These are phyloP conservation scores for Trichoderma asperelloides DNA, from an alignment of 495 filamentous ascomycete genomes.

Conservation along the genomic window DNA sequence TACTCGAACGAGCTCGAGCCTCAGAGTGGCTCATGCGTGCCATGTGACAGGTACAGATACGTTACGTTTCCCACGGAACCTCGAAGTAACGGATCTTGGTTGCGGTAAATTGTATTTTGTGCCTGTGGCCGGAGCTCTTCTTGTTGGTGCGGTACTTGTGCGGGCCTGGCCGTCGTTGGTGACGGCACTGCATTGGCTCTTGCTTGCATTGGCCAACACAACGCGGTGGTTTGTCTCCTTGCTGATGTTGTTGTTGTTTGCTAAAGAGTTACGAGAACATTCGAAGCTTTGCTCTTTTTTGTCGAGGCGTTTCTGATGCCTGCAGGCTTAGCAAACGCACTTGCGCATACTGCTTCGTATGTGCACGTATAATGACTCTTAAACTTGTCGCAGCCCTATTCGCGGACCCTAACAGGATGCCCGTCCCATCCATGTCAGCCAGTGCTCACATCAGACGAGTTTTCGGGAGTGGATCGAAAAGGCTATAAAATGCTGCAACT, in stretches of 20 bases:
- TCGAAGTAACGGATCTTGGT: background rate
- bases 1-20: slow-evolving; percentile 7
- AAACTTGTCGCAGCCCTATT: slow-evolving; percentile 4
- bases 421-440: background rate
- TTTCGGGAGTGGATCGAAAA: background rate
- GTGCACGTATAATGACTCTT: background rate
- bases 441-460: background rate
- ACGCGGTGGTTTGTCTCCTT: too few species aligned
- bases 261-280: too few species aligned
- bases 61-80: background rate
- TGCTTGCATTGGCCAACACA: too few species aligned
- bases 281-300: too few species aligned
- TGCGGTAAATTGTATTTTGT: background rate
- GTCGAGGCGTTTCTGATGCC: too few species aligned
- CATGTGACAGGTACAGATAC: slow-evolving; percentile 2
- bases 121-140: background rate
- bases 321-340: too few species aligned
- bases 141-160: background rate
- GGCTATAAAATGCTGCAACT: background rate
- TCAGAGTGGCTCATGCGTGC: background rate
- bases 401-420: background rate
- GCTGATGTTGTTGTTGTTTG: too few species aligned
- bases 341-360: background rate
- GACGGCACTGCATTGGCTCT: too few species aligned
- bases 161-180: too few species aligned